Conservation (phyloP, 495 filamentous ascomycete genomes). For the Wilcoxina mikolae region DNA sequence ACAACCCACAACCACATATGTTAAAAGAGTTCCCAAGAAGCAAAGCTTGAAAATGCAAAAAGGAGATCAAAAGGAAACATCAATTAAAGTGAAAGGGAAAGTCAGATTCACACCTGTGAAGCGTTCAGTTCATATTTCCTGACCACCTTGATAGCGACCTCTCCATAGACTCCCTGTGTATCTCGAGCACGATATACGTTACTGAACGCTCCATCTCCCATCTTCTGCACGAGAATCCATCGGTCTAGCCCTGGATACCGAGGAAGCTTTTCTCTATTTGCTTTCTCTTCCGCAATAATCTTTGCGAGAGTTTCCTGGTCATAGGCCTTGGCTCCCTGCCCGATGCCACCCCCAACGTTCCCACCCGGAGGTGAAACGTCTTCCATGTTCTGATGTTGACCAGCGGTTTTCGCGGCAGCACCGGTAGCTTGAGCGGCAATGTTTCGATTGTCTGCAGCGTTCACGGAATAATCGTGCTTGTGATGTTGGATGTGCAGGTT, state of each 20-base stretch:
- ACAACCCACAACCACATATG: constrained; percentile 31
- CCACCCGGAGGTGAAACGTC: constrained; percentile 15
- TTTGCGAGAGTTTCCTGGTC: constrained; percentile 58
- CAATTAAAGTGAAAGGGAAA: constrained; percentile 22
- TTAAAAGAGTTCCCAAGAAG: constrained; percentile 20
- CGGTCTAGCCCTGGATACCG: constrained; percentile 82
- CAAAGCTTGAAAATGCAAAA: constrained; percentile 4
- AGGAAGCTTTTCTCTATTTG: constrained; percentile 69
- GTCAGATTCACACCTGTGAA: constrained; percentile 64
- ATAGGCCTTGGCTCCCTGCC: constrained; percentile 36
- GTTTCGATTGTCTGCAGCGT: constrained; percentile 44
- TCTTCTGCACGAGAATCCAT: constrained; percentile 85
- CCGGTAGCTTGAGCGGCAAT: constrained; percentile 50
- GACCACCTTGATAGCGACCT: constrained; percentile 96
- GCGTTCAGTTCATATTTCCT: constrained; percentile 98
- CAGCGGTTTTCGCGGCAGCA: constrained; percentile 40
- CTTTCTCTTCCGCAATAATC: constrained; percentile 81
- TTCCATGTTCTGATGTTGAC: constrained; percentile 34
- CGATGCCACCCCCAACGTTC: constrained; percentile 15
- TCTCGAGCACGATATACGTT: constrained; percentile 90
- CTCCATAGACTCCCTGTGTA: constrained; percentile 44
- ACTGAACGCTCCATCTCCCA: constrained; percentile 98
- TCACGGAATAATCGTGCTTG: constrained; percentile 42
- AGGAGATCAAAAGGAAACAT: constrained; percentile 26
- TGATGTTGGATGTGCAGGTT: constrained; percentile 8